Conservation (phyloP, 768 basidiomycete species). For the Asterophora parasitica region DNA sequence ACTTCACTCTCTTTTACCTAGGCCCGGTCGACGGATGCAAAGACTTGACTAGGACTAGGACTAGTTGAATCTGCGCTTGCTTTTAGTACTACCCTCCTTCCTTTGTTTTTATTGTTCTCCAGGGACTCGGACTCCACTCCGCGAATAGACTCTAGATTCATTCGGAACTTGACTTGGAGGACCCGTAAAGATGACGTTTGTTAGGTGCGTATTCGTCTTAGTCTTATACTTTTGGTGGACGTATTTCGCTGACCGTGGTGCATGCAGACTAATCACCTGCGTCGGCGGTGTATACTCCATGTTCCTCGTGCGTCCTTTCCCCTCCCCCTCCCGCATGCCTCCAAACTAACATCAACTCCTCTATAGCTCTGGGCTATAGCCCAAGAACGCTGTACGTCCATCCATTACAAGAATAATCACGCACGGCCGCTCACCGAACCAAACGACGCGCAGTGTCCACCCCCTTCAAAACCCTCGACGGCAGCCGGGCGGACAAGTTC, state of each 20-base stretch:
- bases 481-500: slow-evolving; percentile 64
- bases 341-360: neutral
- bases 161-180: no score
- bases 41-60: neutral
- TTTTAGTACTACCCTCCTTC: neutral
- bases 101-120: neutral
- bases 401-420: no score
- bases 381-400: slow-evolving; percentile 80
- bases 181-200: slow-evolving; percentile 23
- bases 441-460: slow-evolving; percentile 58
- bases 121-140: no score
- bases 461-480: slow-evolving; percentile 71
- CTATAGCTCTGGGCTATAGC: slow-evolving; percentile 83
- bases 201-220: slow-evolving; percentile 20
- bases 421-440: neutral
- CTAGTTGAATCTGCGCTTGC: neutral
- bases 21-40: neutral
- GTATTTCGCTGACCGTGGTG: no score
- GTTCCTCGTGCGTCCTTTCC: slow-evolving; percentile 64
- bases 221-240: no score
- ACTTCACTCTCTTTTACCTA: no score
- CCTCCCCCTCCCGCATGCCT: neutral
- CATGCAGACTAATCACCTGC: slow-evolving; percentile 65
- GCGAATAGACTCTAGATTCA: neutral
- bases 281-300: slow-evolving; percentile 88